These are phyloP conservation scores for Apiospora koreana DNA, from an alignment of 2,329 filamentous ascomycete species.

Conservation along the genomic window DNA sequence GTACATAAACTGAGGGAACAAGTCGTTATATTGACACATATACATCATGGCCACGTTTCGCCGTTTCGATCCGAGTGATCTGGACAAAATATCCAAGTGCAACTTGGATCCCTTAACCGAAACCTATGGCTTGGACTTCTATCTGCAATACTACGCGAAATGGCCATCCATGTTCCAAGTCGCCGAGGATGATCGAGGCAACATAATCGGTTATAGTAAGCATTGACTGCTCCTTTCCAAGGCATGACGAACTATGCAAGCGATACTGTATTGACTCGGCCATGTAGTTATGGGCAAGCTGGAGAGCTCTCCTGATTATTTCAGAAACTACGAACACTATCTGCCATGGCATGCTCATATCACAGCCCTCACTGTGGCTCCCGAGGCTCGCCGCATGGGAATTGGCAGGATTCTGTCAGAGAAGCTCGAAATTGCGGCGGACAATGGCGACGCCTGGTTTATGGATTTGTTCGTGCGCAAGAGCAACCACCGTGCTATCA, in stretches of 20 bases:
- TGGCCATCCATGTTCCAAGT: slow-evolving; percentile 96
- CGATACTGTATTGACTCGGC: slow-evolving; percentile 14
- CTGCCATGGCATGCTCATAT: slow-evolving; percentile 99
- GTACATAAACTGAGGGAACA: neutral
- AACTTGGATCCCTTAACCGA: slow-evolving; percentile 98
- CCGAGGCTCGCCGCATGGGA: slow-evolving; percentile 80
- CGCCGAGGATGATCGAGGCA: slow-evolving; percentile 81
- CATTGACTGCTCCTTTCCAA: slow-evolving; percentile 9
- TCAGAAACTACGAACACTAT: slow-evolving; percentile 80
- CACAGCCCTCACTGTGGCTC: slow-evolving; percentile 90
- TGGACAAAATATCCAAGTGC: slow-evolving; percentile 88
- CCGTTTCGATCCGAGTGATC: slow-evolving; percentile 79
- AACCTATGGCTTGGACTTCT: slow-evolving; percentile 94
- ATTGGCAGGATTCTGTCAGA: slow-evolving; percentile 83
- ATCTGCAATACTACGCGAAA: slow-evolving; percentile 91
- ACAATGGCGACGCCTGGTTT: slow-evolving; percentile 87
- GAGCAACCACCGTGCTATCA: slow-evolving; percentile 84
- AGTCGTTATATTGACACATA: neutral
- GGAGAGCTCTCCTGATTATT: slow-evolving; percentile 78
- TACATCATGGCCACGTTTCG: slow-evolving; percentile 76
- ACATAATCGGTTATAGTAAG: slow-evolving; percentile 92
- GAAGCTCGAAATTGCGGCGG: slow-evolving; percentile 78
- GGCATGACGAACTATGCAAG: neutral
- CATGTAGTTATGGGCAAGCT: slow-evolving; percentile 90
- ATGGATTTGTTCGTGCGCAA: slow-evolving; percentile 91